Base-by-base conservation (phyloP, 2,329 filamentous ascomycete genomes). In the Beauveria scarabaeidicola region DNA sequence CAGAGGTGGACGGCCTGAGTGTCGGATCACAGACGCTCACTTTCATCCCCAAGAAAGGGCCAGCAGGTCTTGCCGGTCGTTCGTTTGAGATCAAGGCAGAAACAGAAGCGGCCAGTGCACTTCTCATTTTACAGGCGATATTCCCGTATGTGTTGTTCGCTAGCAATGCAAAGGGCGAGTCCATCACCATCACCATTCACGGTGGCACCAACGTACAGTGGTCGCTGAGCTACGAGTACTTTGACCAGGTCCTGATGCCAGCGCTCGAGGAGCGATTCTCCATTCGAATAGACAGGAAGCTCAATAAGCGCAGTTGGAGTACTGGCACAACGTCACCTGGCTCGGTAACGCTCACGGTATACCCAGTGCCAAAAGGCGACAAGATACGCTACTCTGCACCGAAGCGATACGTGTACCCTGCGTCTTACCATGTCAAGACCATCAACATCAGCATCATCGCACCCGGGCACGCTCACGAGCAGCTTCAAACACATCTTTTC, bases 191-290 rank as follows among this genome's bases (percentile, higher is more conserved):
- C 5, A 74, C 76, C 19, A 77, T 87, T 7, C 74, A 77, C 1
- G 83, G 83, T 5, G 83, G 84, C 17, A 86, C 83, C 1, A 86
- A 87, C 63, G 78, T 82, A 2, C 72, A 75, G 10, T 83, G 77
- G 65, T 83, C 82, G 0, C 73, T 77, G 1, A 82, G 78, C n/a
- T 85, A 76, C 61, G 83, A 87, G 65, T 87, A 86, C 65, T 70
- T 86, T 3, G 81, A 84, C 65, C 83, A 86, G 65, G 79, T 86
- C 0, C 73, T 87, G 1, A 69, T 85, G 36, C 83, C 83, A 3
- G 72, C 75, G 0, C 69, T 87, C 0, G 73, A 81, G 65, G 71
- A 74, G 2, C 73, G 74, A 3, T 84, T 85, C 58, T 75, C 77
- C 1, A 69, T 85, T 44, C 58, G 60, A 1, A 73, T 83, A 3